A percentile compares a stretch with the other conserved stretches of the same genome.
These are phyloP conservation scores for Amaranthus hypochondriacus DNA, from an alignment of 148 eudicot genomes.

Conservation along the genomic window DNA sequence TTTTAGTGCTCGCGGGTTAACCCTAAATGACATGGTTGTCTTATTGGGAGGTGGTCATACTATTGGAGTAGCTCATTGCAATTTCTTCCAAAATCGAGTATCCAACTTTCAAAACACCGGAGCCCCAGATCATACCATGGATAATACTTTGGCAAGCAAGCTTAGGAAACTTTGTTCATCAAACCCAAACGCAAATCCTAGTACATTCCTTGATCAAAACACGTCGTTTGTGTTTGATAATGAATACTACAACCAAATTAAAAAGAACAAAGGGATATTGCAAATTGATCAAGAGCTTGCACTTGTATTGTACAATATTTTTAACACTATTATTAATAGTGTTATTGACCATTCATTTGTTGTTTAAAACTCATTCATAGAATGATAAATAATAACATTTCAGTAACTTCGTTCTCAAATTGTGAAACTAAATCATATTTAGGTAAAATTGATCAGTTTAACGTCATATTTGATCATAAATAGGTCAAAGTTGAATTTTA, in stretches of 20 bases:
- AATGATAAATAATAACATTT: too few relatives aligned
- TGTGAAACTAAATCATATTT: too few relatives aligned
- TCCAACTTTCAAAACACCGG: constrained; percentile 17
- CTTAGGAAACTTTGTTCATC: constrained; percentile 15
- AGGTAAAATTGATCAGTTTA: too few relatives aligned
- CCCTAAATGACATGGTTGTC: constrained; percentile 12
- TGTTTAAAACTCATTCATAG: too few relatives aligned
- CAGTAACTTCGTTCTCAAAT: too few relatives aligned
- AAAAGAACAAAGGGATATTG: constrained; percentile 2
- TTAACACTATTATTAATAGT: too few relatives aligned
- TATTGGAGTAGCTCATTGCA: constrained; percentile 18
- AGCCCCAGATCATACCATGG: constrained; percentile 14
- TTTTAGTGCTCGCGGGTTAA: not conserved
- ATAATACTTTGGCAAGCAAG: not conserved
- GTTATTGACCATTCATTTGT: too few relatives aligned
- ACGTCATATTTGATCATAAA: too few relatives aligned
- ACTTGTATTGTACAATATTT: too few relatives aligned
- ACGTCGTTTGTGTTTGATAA: constrained; percentile 21
- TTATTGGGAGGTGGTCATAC: constrained; percentile 18
- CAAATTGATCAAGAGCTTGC: constrained; percentile 16
- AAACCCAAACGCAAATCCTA: constrained; percentile 9
- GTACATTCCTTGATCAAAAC: constrained; percentile 17
- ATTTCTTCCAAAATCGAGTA: constrained; percentile 5
- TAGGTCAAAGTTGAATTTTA: too few relatives aligned
- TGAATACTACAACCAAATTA: constrained; percentile 11